These are phyloP conservation scores for Cladosporium sp. DNA, from an alignment of 2,329 filamentous ascomycete species.

Conservation along the genomic window DNA sequence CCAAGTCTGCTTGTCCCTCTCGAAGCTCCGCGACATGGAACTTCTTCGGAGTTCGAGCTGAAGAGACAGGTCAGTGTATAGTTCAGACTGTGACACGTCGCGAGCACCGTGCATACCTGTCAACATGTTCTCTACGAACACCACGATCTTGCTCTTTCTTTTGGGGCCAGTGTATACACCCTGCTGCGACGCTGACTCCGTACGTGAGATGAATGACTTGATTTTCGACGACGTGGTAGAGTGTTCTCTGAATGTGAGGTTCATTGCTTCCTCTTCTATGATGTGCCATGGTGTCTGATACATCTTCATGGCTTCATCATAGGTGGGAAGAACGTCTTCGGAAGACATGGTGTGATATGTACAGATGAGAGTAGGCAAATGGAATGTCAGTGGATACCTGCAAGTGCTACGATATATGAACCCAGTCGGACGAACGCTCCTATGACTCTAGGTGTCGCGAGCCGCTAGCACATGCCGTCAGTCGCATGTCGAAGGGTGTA, in stretches of 20 bases:
- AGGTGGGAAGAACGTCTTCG: slow-evolving; percentile 15
- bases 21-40: not conserved
- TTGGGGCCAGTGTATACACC: not conserved
- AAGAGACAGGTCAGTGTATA: not conserved
- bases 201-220: not conserved
- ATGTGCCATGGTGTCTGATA: not conserved
- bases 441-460: not conserved
- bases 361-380: not conserved
- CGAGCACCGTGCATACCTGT: not conserved
- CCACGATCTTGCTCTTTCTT: slow-evolving; percentile 6
- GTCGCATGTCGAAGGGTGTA: not conserved
- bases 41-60: slow-evolving; percentile 6
- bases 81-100: not conserved
- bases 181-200: not conserved
- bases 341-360: slow-evolving; percentile 2
- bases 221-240: not conserved
- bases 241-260: not conserved
- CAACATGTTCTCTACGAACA: not conserved
- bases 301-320: slow-evolving; percentile 6
- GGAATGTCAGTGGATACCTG: not conserved
- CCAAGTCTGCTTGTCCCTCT: not conserved
- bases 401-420: not conserved
- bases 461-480: not conserved
- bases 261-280: not conserved
- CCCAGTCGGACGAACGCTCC: not conserved